Evolutionary conservation across 1,139 yeast genomes (phyloP).

Genomic region (Meyerozyma carpophila): DNA sequence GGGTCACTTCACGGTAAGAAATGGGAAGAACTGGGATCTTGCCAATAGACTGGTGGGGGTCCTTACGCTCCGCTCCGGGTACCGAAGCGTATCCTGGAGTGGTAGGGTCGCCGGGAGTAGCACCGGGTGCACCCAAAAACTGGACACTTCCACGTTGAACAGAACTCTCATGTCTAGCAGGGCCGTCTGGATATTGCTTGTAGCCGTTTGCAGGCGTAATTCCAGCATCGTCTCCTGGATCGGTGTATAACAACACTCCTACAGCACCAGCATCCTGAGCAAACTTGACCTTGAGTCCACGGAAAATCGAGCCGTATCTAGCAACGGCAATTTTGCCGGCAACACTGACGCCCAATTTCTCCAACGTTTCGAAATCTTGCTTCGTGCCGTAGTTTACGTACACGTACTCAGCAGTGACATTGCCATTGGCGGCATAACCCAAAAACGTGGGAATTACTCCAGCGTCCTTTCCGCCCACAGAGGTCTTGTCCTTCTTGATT

Average conservation of each 20-base stretch:
- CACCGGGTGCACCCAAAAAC: slow-evolving; percentile 56
- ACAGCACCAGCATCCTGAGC: slow-evolving; percentile 61
- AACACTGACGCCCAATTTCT: slow-evolving; percentile 39
- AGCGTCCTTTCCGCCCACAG: slow-evolving; percentile 4
- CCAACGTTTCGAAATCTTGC: slow-evolving; percentile 46
- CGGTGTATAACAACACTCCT: slow-evolving; percentile 58
- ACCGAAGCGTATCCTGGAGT: slow-evolving; percentile 79
- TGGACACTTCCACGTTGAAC: slow-evolving; percentile 70
- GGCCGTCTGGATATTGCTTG: slow-evolving; percentile 59
- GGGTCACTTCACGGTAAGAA: slow-evolving; percentile 42
- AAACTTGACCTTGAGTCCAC: slow-evolving; percentile 64
- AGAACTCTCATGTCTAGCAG: slow-evolving; percentile 59
- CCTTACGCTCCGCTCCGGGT: slow-evolving; percentile 41
- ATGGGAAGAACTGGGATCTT: slow-evolving; percentile 45
- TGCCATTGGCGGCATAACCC: slow-evolving; percentile 66
- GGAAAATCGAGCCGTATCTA: slow-evolving; percentile 54
- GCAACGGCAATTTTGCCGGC: slow-evolving; percentile 52
- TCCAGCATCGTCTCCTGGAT: slow-evolving; percentile 61
- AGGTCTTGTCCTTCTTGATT: slow-evolving; percentile 9
- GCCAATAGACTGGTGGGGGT: slow-evolving; percentile 37
- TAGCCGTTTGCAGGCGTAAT: slow-evolving; percentile 46
- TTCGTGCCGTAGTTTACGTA: slow-evolving; percentile 60
- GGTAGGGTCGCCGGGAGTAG: slow-evolving; percentile 83
- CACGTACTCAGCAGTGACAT: slow-evolving; percentile 52
- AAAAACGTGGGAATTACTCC: slow-evolving; percentile 52